Conservation (phyloP, 1,284 basidiomycete species). For the Veloboletus limbatus region DNA sequence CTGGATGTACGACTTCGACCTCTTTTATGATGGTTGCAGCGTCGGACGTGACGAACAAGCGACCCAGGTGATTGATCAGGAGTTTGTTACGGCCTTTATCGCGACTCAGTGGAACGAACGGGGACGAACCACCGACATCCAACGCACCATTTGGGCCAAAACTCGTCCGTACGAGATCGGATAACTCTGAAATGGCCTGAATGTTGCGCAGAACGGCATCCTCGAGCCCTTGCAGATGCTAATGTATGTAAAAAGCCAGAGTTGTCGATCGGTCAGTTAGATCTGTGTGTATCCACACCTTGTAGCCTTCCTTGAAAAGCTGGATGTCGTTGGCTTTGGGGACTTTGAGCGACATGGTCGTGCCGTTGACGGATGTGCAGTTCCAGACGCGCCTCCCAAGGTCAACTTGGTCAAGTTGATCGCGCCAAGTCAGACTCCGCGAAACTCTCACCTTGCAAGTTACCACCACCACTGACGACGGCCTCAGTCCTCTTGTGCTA, state of each 20-base stretch:
- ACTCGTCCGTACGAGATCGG: slow-evolving; percentile 93
- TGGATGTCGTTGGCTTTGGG: slow-evolving; percentile 87
- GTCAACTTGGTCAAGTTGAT: background rate
- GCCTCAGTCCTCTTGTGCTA: too few species aligned
- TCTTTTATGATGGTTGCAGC: slow-evolving; percentile 98
- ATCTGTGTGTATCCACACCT: slow-evolving; percentile 46
- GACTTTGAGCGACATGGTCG: slow-evolving; percentile 87
- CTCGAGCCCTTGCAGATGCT: slow-evolving; percentile 89
- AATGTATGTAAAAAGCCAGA: background rate
- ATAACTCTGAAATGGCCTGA: slow-evolving; percentile 90
- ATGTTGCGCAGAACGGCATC: slow-evolving; percentile 95
- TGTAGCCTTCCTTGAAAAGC: slow-evolving; percentile 95
- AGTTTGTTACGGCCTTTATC: slow-evolving; percentile 86
- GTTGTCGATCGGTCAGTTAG: slow-evolving; percentile 7
- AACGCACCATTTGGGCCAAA: slow-evolving; percentile 91
- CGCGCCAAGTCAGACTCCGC: slow-evolving; percentile 16
- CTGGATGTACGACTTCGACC: slow-evolving; percentile 97
- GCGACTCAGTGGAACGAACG: slow-evolving; percentile 5
- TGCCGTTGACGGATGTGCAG: too few species aligned
- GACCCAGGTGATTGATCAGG: slow-evolving; percentile 93
- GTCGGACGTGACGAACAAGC: slow-evolving; percentile 97
- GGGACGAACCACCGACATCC: background rate
- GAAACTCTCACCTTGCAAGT: background rate
- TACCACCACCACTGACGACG: background rate
- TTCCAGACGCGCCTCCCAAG: too few species aligned